phyloP scores from a whole-genome alignment of 176 grass and related monocot species.

The Luzula sylvatica region DNA sequence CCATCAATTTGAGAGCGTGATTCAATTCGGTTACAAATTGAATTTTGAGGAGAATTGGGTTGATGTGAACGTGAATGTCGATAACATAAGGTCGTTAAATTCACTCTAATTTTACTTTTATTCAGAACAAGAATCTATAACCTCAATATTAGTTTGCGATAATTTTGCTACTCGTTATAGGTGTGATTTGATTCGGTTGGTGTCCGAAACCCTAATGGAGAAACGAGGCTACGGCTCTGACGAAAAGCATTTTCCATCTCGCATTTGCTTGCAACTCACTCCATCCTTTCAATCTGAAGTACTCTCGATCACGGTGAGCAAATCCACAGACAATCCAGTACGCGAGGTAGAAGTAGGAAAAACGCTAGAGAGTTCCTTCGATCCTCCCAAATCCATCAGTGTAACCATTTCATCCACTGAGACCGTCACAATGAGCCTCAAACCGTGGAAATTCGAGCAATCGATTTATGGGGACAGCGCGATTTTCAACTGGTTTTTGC shows the following conservation, averaged over 20 bases:
- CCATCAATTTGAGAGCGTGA: slow-evolving; percentile 60
- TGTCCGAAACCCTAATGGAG: slow-evolving; percentile 60
- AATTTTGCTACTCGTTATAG: slow-evolving; percentile 24
- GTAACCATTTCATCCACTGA: slow-evolving; percentile 35
- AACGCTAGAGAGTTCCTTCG: slow-evolving; percentile 29
- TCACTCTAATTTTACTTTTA: neutral
- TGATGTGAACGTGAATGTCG: slow-evolving; percentile 43
- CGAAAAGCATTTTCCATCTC: slow-evolving; percentile 80
- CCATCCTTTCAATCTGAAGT: slow-evolving; percentile 46
- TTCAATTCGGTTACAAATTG: slow-evolving; percentile 50
- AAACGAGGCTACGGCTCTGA: slow-evolving; percentile 53
- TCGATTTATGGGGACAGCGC: slow-evolving; percentile 37
- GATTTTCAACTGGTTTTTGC: slow-evolving; percentile 54
- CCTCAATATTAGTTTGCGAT: neutral
- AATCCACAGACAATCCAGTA: slow-evolving; percentile 52
- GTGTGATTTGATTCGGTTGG: slow-evolving; percentile 52
- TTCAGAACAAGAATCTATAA: neutral
- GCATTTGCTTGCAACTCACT: slow-evolving; percentile 57
- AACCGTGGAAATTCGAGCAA: slow-evolving; percentile 75
- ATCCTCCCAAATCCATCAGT: slow-evolving; percentile 24
- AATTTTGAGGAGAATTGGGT: slow-evolving; percentile 52
- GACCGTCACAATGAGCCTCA: slow-evolving; percentile 30
- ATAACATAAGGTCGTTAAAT: slow-evolving; percentile 62
- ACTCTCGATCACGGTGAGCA: slow-evolving; percentile 48
- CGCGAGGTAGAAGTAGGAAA: slow-evolving; percentile 39